Percentiles rank a stretch among this genome's conserved stretches.
These are phyloP conservation scores for Daucus carota DNA, from an alignment of 129 eudicot species.

Conservation along the genomic window DNA sequence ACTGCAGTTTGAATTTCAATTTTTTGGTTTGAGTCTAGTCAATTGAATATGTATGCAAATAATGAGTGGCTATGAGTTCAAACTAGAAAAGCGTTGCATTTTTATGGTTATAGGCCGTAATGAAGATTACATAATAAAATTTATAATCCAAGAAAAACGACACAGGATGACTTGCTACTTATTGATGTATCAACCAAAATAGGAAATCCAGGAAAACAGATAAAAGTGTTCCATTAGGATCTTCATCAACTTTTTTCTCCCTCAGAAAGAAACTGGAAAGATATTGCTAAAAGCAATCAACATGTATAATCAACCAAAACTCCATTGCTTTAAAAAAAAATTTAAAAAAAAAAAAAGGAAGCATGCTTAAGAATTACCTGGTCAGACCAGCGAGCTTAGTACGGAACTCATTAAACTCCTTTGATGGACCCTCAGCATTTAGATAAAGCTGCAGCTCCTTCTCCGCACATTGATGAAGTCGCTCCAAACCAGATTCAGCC, in stretches of 20 bases:
- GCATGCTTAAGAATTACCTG: slow-evolving; percentile 38
- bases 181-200: background rate
- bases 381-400: slow-evolving; percentile 88
- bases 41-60: background rate
- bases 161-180: background rate
- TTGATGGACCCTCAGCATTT: slow-evolving; percentile 60
- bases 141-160: no score
- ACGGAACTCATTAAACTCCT: slow-evolving; percentile 87
- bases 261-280: background rate
- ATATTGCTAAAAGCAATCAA: background rate
- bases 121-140: background rate
- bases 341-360: background rate
- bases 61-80: no score
- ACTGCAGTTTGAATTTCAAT: background rate
- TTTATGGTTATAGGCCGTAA: background rate
- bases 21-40: background rate
- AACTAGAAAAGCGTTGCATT: background rate
- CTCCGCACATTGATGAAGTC: slow-evolving; percentile 98
- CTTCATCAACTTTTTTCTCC: background rate
- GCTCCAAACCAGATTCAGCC: slow-evolving; percentile 94
- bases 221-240: background rate
- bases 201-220: background rate
- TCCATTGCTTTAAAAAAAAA: no score
- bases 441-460: slow-evolving; percentile 71
- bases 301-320: background rate